A percentile compares a stretch with the other conserved stretches of the same genome.
Evolutionary conservation across 331 rosid species (phyloP).

Genomic region (Spiraea crenata): DNA sequence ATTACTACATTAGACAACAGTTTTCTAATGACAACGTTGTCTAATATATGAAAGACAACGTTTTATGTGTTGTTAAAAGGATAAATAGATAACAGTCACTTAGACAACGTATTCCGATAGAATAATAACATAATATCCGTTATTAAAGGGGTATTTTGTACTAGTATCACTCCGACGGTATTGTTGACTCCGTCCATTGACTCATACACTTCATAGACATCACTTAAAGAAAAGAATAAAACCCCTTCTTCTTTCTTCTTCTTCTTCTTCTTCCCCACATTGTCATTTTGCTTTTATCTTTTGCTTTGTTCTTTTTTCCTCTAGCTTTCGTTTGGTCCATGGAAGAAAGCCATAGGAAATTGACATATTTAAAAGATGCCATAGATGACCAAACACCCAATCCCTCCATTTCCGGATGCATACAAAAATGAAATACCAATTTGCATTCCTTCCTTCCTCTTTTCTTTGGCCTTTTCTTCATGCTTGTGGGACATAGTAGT

Average conservation of each 20-base stretch:
- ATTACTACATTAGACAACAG: too few relatives aligned
- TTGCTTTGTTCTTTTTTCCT: slow-evolving; percentile 10
- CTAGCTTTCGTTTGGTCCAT: slow-evolving; percentile 10
- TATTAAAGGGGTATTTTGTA: too few relatives aligned
- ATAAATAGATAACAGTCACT: too few relatives aligned
- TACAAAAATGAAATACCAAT: slow-evolving; percentile 15
- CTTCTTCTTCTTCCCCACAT: not conserved
- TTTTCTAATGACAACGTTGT: too few relatives aligned
- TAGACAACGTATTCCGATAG: too few relatives aligned
- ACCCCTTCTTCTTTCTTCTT: not conserved
- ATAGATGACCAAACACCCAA: slow-evolving; percentile 3
- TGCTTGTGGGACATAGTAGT: not conserved
- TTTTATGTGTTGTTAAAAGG: too few relatives aligned
- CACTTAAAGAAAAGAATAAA: slow-evolving; percentile 15
- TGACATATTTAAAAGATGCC: not conserved
- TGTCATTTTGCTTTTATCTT: not conserved
- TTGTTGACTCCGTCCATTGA: slow-evolving; percentile 34
- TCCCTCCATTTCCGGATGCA: slow-evolving; percentile 13
- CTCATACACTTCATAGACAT: slow-evolving; percentile 13
- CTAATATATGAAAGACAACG: too few relatives aligned
- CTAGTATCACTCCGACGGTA: slow-evolving; percentile 36
- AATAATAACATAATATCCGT: too few relatives aligned
- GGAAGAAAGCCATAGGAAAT: slow-evolving; percentile 13
- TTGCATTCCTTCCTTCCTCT: slow-evolving; percentile 12
- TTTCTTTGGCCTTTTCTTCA: not conserved